Base-by-base conservation (phyloP, 495 filamentous ascomycete genomes). In the Amphirosellinia nigrospora region DNA sequence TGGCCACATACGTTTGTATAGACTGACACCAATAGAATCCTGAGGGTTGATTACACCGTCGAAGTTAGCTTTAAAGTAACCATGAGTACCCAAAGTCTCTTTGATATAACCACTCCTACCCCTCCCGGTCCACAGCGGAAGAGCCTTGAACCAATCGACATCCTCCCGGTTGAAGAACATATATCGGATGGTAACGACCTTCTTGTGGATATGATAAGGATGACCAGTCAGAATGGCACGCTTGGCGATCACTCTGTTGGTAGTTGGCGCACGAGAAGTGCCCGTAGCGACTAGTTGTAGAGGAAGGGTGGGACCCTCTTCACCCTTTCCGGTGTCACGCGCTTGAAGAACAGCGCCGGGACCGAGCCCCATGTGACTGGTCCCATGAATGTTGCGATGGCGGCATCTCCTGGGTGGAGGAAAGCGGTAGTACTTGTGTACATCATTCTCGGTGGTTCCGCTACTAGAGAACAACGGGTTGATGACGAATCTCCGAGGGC, bases 111-210 rank as follows among this genome's bases (percentile, higher is more conserved):
- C 96, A 70, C 86, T 90, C 74, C 95, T 86, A 1, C 96, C 96
- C 59, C 96, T 82, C 81, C 88, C 93, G 39, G 96, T 99, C 93
- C 95, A 99, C 68, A 99, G 82, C 71, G 94, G 94, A 77, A 99
- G 81, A 3, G 94, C 94, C 80, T 97, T 97, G 86, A 98, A 99
- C 94, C 94, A 99, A 72, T 89, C 86, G 52, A 99, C 91, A 77
- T 99, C 96, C 79, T 97, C 93, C 19, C 87, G 79, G 81, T 97
- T 97, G 88, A 99, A 99, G 86, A 99, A 99, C 96, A 99, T 98
- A 86, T 98, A 98, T 30, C 96, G 90, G 28, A 99, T 89, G 1
- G 96, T 98, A 65, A 98, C 96, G 30, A 98, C 83, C 80, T 92
- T 93, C 84, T 95, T 96, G 87, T 99, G 94, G 74, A 99, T 98